Base-by-base conservation (phyloP, 2,329 filamentous ascomycete genomes). In the Myriosclerotinia duriaeana region DNA sequence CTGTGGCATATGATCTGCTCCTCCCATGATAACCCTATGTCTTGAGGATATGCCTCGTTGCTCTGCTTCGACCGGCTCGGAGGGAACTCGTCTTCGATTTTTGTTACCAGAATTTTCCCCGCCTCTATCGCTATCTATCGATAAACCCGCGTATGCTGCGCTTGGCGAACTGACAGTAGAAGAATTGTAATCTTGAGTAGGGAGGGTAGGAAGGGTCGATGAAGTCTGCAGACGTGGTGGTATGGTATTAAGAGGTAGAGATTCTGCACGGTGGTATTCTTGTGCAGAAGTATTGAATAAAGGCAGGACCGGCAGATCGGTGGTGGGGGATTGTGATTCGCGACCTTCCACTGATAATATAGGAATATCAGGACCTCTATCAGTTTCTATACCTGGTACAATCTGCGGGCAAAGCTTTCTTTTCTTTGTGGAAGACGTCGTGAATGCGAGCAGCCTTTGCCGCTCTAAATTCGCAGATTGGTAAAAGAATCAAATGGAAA, bases 351-450 rank as follows among this genome's bases (percentile, higher is more conserved):
- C 72, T 3, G 76, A 76, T 54, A 68, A 70, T 59, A 75, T 66
- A 52, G 74, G 72, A 48, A 71, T 72, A 62, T 77, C 76, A 48
- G 72, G 71, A 55, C 71, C 71, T 67, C 64, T 71, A 64, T 71
- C 68, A 38, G 69, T 63, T 54, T 69, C 61, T 55, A 72, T 71
- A 65, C 48, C 69, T 68, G 67, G 66, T 63, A 66, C 67, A 63
- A 70, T 70, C 66, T 72, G 70, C 62, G 74, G 72, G 69, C 84
- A 86, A 73, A 89, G 84, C 84, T 86, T 89, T 83, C 86, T 84
- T 86, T 89, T 89, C 86, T 89, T 89, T 84, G 80, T 83, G 81
- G 85, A 88, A 86, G 86, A 88, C 87, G 87, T 89, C 79, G 84
- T 89, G 87, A 84, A 82, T 78, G 83, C 80, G 87, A 89, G 87